Conservation (phyloP, 2,329 filamentous ascomycete genomes). For the Pseudogymnoascus sp. region DNA sequence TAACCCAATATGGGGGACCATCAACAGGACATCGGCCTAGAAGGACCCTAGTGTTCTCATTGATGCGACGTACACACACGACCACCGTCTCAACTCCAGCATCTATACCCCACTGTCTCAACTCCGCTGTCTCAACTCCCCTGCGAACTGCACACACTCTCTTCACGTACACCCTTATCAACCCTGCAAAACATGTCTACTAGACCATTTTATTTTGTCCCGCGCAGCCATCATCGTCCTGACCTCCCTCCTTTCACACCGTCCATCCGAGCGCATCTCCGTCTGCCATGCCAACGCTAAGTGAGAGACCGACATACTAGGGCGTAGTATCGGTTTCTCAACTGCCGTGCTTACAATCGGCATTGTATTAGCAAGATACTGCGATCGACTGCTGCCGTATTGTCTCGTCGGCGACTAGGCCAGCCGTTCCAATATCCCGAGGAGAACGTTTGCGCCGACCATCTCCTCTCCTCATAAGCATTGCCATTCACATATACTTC, state of each 20-base stretch:
- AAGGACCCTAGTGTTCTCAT: background rate
- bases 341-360: background rate
- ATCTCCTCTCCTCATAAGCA: background rate
- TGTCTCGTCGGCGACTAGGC: background rate
- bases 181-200: background rate
- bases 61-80: slow-evolving; percentile 1
- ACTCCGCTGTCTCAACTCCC: background rate
- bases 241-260: background rate
- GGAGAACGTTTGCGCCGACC: background rate
- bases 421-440: background rate
- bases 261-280: background rate
- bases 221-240: background rate
- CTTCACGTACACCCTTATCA: background rate
- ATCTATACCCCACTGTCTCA: background rate
- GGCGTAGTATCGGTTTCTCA: background rate
- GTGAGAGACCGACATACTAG: background rate
- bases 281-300: background rate
- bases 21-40: background rate
- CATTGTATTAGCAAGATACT: background rate
- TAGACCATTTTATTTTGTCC: background rate
- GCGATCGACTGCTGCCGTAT: background rate
- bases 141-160: background rate
- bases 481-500: background rate
- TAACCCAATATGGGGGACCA: background rate
- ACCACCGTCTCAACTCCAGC: background rate